A percentile compares a stretch with the other conserved stretches of the same genome.
Evolutionary conservation across 495 filamentous ascomycete species (phyloP).

Genomic region (Geoglossum glabrum): DNA sequence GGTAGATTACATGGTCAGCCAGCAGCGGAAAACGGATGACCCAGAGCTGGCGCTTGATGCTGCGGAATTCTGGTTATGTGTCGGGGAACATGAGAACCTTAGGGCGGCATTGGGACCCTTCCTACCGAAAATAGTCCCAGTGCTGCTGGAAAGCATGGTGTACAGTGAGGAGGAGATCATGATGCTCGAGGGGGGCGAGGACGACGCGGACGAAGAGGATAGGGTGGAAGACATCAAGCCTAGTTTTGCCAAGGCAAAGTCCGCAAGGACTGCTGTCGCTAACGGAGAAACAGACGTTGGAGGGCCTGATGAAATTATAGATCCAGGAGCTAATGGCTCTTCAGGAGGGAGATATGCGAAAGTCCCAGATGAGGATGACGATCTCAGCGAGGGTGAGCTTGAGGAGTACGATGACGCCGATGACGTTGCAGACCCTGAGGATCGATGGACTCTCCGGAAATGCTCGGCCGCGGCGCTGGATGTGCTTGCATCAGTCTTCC

Average conservation of each 20-base stretch:
- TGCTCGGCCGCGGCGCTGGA: conserved; percentile 94
- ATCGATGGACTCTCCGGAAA: conserved; percentile 89
- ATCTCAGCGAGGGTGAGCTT: conserved; percentile 78
- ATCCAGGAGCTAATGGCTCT: conserved; percentile 1
- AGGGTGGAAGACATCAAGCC: conserved; percentile 82
- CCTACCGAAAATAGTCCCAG: conserved; percentile 70
- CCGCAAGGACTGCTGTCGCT: conserved; percentile 24
- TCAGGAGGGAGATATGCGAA: conserved; percentile 2
- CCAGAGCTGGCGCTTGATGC: conserved; percentile 85
- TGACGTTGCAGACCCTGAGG: conserved; percentile 62
- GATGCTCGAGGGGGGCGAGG: conserved; percentile 56
- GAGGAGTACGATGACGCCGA: conserved; percentile 58
- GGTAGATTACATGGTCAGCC: conserved; percentile 79
- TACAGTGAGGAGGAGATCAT: conserved; percentile 88
- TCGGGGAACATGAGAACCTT: conserved; percentile 68
- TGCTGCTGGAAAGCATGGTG: conserved; percentile 86
- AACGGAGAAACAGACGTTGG: conserved; percentile 28
- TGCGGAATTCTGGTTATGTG: conserved; percentile 91
- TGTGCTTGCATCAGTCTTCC: conserved; percentile 80
- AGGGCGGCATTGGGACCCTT: conserved; percentile 53
- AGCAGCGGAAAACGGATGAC: conserved; percentile 68
- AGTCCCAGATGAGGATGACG: conserved; percentile 33
- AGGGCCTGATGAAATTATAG: background rate
- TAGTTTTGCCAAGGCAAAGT: conserved; percentile 62
- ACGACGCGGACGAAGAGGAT: conserved; percentile 88